Conservation (phyloP, 1,284 basidiomycete genomes). For the Pseudozyma thailandica region DNA sequence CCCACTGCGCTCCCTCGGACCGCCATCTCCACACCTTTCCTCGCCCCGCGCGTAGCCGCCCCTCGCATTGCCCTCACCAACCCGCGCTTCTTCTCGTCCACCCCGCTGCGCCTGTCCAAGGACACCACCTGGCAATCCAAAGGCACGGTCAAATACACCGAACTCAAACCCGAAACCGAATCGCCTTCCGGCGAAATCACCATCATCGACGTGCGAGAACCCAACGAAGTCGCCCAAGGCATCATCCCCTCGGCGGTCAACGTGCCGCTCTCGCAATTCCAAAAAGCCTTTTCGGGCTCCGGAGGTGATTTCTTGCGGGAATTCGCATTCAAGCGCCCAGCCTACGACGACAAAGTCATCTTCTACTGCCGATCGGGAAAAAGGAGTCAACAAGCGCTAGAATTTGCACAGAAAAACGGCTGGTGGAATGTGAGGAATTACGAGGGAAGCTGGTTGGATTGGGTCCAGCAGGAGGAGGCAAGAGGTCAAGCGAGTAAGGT, state of each 20-base stretch:
- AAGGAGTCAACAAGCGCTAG: constrained; percentile 82
- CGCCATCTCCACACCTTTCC: not conserved
- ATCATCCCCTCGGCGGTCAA: constrained; percentile 96
- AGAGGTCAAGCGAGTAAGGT: constrained; percentile 42
- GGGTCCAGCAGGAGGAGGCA: constrained; percentile 75
- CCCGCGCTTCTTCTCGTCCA: constrained; percentile 3
- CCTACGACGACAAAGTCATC: constrained; percentile 79
- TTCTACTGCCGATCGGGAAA: constrained; percentile 95
- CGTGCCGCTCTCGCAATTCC: constrained; percentile 84
- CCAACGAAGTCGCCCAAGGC: constrained; percentile 90
- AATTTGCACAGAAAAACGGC: constrained; percentile 84
- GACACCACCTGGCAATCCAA: constrained; percentile 56
- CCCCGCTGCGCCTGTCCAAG: constrained; percentile 6
- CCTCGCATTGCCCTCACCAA: not conserved
- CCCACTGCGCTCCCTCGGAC: not conserved
- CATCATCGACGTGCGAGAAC: constrained; percentile 83
- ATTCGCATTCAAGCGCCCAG: constrained; percentile 87
- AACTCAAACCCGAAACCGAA: constrained; percentile 83
- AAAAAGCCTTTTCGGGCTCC: constrained; percentile 75
- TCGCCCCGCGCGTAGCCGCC: not conserved
- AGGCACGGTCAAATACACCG: constrained; percentile 77
- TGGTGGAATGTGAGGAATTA: constrained; percentile 86
- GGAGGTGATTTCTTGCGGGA: constrained; percentile 68
- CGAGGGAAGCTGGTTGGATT: constrained; percentile 90
- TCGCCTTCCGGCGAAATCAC: constrained; percentile 76